Conservation (phyloP, 257 asterid species). For the Solanum appendiculatum region DNA sequence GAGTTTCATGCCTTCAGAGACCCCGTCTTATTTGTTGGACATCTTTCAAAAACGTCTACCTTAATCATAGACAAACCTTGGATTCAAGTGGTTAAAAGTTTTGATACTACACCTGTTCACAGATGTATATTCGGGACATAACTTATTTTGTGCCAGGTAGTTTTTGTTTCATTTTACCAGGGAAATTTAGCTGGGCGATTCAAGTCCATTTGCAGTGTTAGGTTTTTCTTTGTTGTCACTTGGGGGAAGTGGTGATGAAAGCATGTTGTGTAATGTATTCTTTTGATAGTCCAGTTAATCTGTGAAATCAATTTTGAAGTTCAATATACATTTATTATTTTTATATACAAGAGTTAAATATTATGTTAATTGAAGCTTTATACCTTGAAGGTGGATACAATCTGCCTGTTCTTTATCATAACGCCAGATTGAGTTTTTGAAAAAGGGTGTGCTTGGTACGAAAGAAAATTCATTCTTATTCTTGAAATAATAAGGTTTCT, state of each 20-base stretch:
- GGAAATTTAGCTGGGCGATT: constrained; percentile 21
- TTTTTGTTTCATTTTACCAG: constrained; percentile 6
- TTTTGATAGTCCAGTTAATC: constrained; percentile 14
- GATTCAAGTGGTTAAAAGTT: constrained; percentile 55
- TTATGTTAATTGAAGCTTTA: not conserved
- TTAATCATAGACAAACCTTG: constrained; percentile 93
- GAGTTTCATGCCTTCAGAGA: constrained; percentile 54
- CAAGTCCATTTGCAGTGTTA: constrained; percentile 20
- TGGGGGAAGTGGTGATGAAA: constrained; percentile 1
- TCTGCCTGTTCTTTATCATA: not conserved
- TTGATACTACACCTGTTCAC: constrained; percentile 84
- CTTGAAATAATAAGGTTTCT: no score
- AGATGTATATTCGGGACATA: constrained; percentile 85
- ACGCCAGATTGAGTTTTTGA: not conserved
- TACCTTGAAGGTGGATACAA: not conserved
- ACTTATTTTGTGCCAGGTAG: not conserved
- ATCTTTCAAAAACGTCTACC: constrained; percentile 70
- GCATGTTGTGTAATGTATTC: constrained; percentile 64
- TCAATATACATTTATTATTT: not conserved
- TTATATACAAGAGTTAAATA: not conserved
- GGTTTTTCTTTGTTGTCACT: constrained; percentile 4
- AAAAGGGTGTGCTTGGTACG: no score
- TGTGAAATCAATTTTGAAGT: constrained; percentile 19
- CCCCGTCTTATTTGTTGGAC: constrained; percentile 85
- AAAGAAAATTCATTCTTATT: no score